Conservation (phyloP, 805 yeast species). For the Lipomyces japonicus region DNA sequence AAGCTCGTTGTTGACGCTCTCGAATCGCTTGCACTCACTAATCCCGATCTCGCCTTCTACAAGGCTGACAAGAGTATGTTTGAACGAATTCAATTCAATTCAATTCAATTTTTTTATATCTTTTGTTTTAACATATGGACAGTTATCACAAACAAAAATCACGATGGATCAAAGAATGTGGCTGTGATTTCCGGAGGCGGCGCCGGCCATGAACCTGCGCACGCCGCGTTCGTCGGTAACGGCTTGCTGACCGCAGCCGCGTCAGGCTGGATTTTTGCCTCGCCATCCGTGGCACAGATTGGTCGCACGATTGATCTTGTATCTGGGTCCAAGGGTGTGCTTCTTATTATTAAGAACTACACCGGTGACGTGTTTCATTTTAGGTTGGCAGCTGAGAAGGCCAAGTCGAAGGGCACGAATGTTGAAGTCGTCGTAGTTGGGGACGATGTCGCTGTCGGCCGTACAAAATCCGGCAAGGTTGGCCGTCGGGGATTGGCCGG, state of each 20-base stretch:
- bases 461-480: constrained; percentile 81
- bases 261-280: constrained; percentile 87
- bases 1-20: constrained; percentile 43
- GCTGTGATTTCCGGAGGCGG: constrained; percentile 88
- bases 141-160: constrained; percentile 32
- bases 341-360: constrained; percentile 82
- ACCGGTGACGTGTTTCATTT: constrained; percentile 93
- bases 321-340: constrained; percentile 51
- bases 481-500: constrained; percentile 96
- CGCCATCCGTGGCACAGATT: constrained; percentile 91
- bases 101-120: not conserved
- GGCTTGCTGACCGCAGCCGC: constrained; percentile 84
- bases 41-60: constrained; percentile 53
- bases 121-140: not conserved
- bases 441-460: constrained; percentile 94
- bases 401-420: constrained; percentile 68
- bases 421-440: constrained; percentile 75
- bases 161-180: constrained; percentile 40
- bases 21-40: constrained; percentile 51
- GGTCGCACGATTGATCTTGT: constrained; percentile 51
- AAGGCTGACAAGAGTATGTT: constrained; percentile 56
- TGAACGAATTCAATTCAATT: constrained; percentile 32
- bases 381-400: constrained; percentile 86
- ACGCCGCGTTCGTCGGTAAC: constrained; percentile 84
- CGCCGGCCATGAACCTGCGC: constrained; percentile 93